These are phyloP conservation scores for Mucor racemosus DNA, from an alignment of 371 early-diverging fungal genomes.

Conservation along the genomic window DNA sequence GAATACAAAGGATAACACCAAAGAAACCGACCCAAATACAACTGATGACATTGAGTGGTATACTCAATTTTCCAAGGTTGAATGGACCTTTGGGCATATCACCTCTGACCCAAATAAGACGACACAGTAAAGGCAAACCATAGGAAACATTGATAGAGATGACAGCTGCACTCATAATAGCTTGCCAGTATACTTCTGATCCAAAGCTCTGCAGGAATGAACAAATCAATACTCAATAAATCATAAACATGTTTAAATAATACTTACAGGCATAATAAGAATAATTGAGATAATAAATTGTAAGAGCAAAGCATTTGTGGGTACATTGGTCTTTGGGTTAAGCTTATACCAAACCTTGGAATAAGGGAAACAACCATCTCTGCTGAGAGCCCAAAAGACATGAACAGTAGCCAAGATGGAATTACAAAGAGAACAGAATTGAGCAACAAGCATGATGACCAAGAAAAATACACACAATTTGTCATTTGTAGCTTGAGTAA, in stretches of 20 bases:
- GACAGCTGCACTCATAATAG: slow-evolving; percentile 35
- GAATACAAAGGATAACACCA: slow-evolving; percentile 36
- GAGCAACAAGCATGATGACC: slow-evolving; percentile 30
- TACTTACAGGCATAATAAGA: slow-evolving; percentile 39
- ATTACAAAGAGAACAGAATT: slow-evolving; percentile 35
- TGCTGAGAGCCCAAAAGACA: slow-evolving; percentile 33
- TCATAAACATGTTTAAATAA: not conserved
- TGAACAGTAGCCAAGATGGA: slow-evolving; percentile 25
- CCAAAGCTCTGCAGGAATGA: slow-evolving; percentile 26
- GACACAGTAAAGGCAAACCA: slow-evolving; percentile 36
- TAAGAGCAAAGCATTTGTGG: slow-evolving; percentile 23
- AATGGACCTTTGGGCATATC: slow-evolving; percentile 39
- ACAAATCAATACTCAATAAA: not conserved
- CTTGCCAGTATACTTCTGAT: slow-evolving; percentile 34
- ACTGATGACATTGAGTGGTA: slow-evolving; percentile 34
- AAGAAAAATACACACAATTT: slow-evolving; percentile 29
- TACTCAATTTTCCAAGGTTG: slow-evolving; percentile 27
- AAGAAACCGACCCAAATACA: slow-evolving; percentile 36
- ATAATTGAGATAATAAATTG: slow-evolving; percentile 25
- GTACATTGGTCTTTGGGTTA: slow-evolving; percentile 16
- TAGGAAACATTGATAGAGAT: slow-evolving; percentile 37
- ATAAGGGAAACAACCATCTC: slow-evolving; percentile 34
- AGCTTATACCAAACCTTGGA: slow-evolving; percentile 30
- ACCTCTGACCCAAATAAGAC: slow-evolving; percentile 32
- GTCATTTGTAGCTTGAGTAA: slow-evolving; percentile 22